These are phyloP conservation scores for Adansonia grandidieri DNA, from an alignment of 441 rosid genomes.

Conservation along the genomic window DNA sequence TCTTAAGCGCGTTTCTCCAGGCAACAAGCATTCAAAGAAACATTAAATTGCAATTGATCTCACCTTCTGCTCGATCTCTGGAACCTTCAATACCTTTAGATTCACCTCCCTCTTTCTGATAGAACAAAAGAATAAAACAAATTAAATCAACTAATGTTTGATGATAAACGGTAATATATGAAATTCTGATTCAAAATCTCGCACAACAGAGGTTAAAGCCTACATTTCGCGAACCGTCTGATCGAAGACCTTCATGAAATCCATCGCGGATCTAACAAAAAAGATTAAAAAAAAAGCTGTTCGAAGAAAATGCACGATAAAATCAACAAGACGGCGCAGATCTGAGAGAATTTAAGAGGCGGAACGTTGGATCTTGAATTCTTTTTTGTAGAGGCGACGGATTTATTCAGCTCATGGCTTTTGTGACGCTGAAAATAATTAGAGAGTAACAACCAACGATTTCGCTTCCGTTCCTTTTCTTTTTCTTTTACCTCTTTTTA, in stretches of 20 bases:
- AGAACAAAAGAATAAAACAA: background rate
- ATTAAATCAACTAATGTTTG: background rate
- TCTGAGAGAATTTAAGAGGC: conserved; percentile 2
- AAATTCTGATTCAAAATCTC: conserved; percentile 20
- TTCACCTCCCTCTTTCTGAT: conserved; percentile 97
- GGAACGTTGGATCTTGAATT: background rate
- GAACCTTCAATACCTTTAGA: conserved; percentile 96
- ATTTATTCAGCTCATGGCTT: background rate
- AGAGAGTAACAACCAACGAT: conserved; percentile 19
- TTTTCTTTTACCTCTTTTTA: background rate
- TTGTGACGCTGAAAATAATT: background rate
- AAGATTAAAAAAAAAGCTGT: background rate
- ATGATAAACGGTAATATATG: background rate
- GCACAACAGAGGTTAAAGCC: conserved; percentile 28
- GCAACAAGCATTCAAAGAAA: conserved; percentile 3
- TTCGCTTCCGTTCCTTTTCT: background rate
- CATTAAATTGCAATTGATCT: conserved; percentile 19
- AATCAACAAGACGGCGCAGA: conserved; percentile 15
- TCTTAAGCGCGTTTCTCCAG: background rate
- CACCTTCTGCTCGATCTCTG: conserved; percentile 98
- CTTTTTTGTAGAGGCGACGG: background rate
- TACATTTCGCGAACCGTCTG: conserved; percentile 98
- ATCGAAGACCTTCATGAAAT: conserved; percentile 97
- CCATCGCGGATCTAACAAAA: conserved; percentile 63
- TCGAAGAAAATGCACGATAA: background rate